Base-by-base conservation (phyloP, 2,329 filamentous ascomycete genomes). In the Botrytis fragariae region DNA sequence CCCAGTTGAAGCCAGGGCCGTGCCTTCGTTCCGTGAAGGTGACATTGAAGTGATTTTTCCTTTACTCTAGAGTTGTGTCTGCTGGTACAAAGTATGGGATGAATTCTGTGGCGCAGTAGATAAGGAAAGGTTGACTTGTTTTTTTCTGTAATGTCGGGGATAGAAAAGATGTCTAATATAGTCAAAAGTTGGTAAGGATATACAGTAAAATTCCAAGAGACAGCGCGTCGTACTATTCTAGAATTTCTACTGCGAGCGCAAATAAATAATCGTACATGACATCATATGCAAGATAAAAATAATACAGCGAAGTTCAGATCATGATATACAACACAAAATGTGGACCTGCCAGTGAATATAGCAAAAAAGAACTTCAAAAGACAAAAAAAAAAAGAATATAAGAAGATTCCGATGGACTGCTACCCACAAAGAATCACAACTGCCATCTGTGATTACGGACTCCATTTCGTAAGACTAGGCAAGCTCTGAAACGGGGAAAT, bases 281-380 rank as follows among this genome's bases (percentile, higher is more conserved):
- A n/a, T 51, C 25, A 25, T 9, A 51, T 51, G 10, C 4, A n/a
- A 5, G 10, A n/a, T 14, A 1, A 14, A 12, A n/a, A n/a, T 6
- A 14, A 9, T 12, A 48, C 3, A 48, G 45, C 25, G 45, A 48
- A 25, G 8, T 48, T 48, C 45, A 48, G 25, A 48, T 10, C 0
- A 10, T 25, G 4, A 48, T 25, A n/a, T 0, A 14, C 10, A n/a
- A 18, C 6, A 14, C 48, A 51, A 6, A 51, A n/a, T 3, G 48
- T 51, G 9, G 48, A 14, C 48, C 10, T 5, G 4, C 4, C 10
- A 51, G 25, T 51, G 22, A 51, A 51, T 48, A 12, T 51, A 25
- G 22, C 22, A 14, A 3, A 25, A 51, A 25, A n/a, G 0, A 9
- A n/a, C 1, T 51, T n/a, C 1, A n/a, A 5, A 0, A 14, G 10